Evolutionary conservation across 345 rosid genomes (phyloP).

Genomic region (Psidium friedrichsthalianum): DNA sequence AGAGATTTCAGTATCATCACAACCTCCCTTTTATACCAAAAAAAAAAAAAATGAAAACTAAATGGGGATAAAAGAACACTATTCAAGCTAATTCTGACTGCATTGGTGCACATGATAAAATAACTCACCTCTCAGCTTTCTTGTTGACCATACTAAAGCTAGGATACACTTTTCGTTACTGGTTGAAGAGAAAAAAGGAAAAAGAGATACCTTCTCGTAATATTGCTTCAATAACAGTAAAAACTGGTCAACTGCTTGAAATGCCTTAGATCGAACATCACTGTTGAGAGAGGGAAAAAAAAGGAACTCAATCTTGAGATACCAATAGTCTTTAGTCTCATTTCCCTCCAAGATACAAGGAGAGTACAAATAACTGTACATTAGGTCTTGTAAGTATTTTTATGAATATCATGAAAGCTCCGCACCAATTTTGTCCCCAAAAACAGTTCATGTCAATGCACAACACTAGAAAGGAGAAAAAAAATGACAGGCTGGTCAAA

Average conservation of each 20-base stretch:
- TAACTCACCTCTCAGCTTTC: background rate
- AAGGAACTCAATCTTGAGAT: background rate
- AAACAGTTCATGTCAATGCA: background rate
- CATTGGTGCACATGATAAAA: background rate
- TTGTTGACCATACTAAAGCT: background rate
- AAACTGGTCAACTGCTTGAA: slow-evolving; percentile 92
- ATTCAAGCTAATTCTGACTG: background rate
- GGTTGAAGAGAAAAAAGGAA: background rate
- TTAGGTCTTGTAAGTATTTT: background rate
- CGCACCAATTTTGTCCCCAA: background rate
- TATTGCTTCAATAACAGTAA: slow-evolving; percentile 74
- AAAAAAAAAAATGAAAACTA: background rate
- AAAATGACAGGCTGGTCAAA: background rate
- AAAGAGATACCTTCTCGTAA: slow-evolving; percentile 54
- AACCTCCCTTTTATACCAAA: background rate
- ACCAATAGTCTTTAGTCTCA: background rate
- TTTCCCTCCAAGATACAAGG: background rate
- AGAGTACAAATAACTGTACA: background rate
- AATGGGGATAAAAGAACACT: background rate
- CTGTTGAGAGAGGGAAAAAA: slow-evolving; percentile 27
- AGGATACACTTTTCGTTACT: background rate
- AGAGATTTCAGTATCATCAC: background rate
- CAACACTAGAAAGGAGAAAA: background rate
- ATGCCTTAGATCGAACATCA: slow-evolving; percentile 90
- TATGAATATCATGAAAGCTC: background rate